Evolutionary conservation across 305 asterid species (phyloP).

Genomic region (Euphrasia arctica): DNA sequence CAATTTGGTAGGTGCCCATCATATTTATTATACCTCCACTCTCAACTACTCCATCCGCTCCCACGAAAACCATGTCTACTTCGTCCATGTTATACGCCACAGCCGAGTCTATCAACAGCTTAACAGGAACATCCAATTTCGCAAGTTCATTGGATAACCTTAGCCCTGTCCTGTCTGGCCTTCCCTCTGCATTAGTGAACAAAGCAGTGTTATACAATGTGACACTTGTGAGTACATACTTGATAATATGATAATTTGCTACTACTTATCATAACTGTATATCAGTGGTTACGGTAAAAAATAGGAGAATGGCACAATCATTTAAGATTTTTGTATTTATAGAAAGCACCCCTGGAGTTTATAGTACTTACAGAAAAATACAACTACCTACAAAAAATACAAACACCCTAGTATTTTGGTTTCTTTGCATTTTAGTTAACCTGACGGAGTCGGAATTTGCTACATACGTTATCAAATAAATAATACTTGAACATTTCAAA

Average conservation of each 20-base stretch:
- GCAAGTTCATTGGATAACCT: conserved; percentile 79
- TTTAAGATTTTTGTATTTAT: neutral
- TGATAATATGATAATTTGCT: conserved; percentile 2
- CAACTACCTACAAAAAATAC: neutral
- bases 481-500: neutral
- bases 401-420: neutral
- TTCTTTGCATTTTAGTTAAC: neutral
- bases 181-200: conserved; percentile 62
- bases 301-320: neutral
- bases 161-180: conserved; percentile 88
- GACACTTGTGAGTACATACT: neutral
- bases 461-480: neutral
- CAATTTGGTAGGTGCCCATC: conserved; percentile 95
- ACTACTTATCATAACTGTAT: neutral
- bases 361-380: neutral
- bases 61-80: conserved; percentile 92
- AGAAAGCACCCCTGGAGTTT: neutral
- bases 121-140: conserved; percentile 87
- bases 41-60: conserved; percentile 96
- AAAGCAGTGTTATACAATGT: conserved; percentile 15
- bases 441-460: neutral
- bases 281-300: conserved; percentile 15
- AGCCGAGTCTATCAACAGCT: conserved; percentile 94
- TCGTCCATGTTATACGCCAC: conserved; percentile 96
- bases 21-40: conserved; percentile 91